Percentiles rank a stretch among this genome's conserved stretches.
These are phyloP conservation scores for Petasospora rhodanensis DNA, from an alignment of 1,139 yeast genomes.

Conservation along the genomic window DNA sequence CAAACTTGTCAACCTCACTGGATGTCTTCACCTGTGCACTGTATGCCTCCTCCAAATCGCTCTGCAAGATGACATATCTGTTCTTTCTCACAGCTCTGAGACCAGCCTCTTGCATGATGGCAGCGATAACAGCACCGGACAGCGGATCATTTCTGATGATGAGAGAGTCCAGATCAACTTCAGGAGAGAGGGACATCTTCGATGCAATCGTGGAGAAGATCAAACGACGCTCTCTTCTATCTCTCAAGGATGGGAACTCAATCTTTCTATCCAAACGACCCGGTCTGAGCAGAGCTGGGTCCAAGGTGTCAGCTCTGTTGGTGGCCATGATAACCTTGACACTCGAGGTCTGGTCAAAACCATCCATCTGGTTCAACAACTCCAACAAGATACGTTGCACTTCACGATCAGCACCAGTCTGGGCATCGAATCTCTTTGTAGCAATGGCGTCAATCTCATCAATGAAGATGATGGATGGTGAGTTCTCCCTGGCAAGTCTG, in stretches of 20 bases:
- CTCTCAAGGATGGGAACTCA: constrained; percentile 93
- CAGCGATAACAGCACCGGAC: constrained; percentile 97
- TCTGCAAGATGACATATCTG: constrained; percentile 91
- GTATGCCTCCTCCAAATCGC: constrained; percentile 96
- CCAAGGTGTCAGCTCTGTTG: constrained; percentile 95
- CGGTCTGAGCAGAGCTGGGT: constrained; percentile 95
- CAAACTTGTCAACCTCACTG: constrained; percentile 93
- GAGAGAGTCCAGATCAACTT: constrained; percentile 90
- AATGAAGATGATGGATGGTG: constrained; percentile 94
- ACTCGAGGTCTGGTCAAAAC: constrained; percentile 92
- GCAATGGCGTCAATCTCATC: constrained; percentile 99
- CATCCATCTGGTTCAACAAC: constrained; percentile 97
- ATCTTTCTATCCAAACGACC: constrained; percentile 98
- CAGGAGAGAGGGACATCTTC: constrained; percentile 97
- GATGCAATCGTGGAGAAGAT: constrained; percentile 96
- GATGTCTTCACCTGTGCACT: constrained; percentile 95
- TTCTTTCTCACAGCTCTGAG: constrained; percentile 96
- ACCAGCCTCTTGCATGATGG: constrained; percentile 99
- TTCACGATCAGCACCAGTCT: constrained; percentile 99
- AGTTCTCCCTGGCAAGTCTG: constrained; percentile 92
- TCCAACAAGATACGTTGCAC: constrained; percentile 97
- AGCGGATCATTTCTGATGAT: constrained; percentile 95
- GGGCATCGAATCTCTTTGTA: constrained; percentile 98
- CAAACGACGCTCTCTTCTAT: constrained; percentile 94
- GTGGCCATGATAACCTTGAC: constrained; percentile 99